phyloP scores from a whole-genome alignment of 208 protist genomes.

The Trypanosoma rangeli region DNA sequence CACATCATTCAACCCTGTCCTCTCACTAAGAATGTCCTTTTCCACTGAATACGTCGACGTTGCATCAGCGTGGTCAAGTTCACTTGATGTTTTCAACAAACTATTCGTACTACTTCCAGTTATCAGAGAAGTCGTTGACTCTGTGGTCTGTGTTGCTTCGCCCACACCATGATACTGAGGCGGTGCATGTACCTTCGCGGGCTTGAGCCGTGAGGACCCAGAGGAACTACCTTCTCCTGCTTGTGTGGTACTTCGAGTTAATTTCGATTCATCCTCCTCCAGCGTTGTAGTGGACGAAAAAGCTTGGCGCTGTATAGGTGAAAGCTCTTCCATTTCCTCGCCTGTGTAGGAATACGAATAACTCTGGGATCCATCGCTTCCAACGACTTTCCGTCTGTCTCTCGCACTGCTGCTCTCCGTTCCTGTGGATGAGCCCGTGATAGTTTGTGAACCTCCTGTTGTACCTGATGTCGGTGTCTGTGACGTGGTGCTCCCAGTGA shows the following conservation, averaged over 20 bases:
- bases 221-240: background rate
- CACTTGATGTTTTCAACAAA: background rate
- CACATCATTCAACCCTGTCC: background rate
- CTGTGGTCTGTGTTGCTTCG: background rate
- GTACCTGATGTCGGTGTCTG: background rate
- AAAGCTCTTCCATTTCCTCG: slow-evolving; percentile 7
- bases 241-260: background rate
- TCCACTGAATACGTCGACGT: background rate
- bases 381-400: background rate
- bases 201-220: background rate
- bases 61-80: background rate
- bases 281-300: slow-evolving; percentile 11
- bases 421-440: background rate
- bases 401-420: background rate
- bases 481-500: background rate
- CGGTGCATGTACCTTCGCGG: background rate
- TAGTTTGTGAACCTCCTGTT: background rate
- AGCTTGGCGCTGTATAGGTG: slow-evolving; percentile 15
- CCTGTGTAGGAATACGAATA: slow-evolving; percentile 35
- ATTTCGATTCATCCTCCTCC: background rate
- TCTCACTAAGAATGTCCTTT: background rate
- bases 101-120: background rate
- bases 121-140: slow-evolving; percentile 8
- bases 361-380: slow-evolving; percentile 1
- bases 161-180: background rate